Evolutionary conservation across 768 basidiomycete species (phyloP).

Genomic region (Candolleomyces aberdarensis): DNA sequence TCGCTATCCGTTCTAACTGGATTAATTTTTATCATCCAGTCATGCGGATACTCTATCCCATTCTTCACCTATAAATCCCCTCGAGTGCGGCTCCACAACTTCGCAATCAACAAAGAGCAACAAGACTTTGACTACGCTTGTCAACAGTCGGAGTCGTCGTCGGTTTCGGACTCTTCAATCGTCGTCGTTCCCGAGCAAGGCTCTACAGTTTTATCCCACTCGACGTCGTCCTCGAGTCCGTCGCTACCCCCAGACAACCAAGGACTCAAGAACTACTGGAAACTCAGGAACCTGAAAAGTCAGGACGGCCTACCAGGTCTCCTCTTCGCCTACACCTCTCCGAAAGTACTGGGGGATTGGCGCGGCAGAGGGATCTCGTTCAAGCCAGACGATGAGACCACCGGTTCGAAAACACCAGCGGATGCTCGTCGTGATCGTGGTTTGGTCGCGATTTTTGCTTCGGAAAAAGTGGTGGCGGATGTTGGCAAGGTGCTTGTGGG

Average conservation of each 20-base stretch:
- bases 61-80: conserved; percentile 47
- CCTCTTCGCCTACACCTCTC: conserved; percentile 18
- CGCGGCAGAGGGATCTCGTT: not conserved
- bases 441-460: not conserved
- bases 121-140: conserved; percentile 35
- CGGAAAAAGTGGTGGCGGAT: not conserved
- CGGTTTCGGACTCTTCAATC: not conserved
- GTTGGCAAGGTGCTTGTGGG: not conserved
- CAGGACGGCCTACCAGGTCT: conserved; percentile 53
- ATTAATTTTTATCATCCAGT: conserved; percentile 27
- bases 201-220: no score
- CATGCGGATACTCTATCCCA: conserved; percentile 59
- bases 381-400: not conserved
- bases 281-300: conserved; percentile 31
- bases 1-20: not conserved
- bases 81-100: conserved; percentile 44
- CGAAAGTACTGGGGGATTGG: not conserved
- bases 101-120: conserved; percentile 22
- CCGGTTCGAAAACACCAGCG: not conserved
- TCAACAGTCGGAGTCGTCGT: conserved; percentile 7
- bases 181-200: not conserved
- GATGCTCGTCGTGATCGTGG: no score
- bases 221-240: not conserved
- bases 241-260: conserved; percentile 21
- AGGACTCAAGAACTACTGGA: conserved; percentile 53